Evolutionary conservation across 495 filamentous ascomycete genomes (phyloP).

Genomic region (Neurospora tetraspora): DNA sequence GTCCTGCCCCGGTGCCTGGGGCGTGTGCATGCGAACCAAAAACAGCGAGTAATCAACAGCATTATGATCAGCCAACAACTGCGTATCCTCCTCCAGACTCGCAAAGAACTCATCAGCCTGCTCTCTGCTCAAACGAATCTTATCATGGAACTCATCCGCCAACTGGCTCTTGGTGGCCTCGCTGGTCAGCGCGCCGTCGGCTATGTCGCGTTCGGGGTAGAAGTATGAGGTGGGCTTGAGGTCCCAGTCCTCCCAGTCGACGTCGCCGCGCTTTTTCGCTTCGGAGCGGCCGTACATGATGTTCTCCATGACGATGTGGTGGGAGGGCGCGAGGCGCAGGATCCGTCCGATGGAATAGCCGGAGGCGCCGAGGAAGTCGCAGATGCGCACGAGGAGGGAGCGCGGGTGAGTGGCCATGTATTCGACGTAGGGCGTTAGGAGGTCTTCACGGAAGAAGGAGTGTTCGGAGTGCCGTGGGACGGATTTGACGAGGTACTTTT

Average conservation of each 20-base stretch:
- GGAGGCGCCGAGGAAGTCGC: slow-evolving; percentile 49
- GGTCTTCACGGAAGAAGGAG: slow-evolving; percentile 54
- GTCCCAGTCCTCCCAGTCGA: slow-evolving; percentile 58
- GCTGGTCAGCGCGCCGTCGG: slow-evolving; percentile 46
- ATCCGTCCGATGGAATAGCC: slow-evolving; percentile 44
- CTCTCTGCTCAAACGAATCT: slow-evolving; percentile 41
- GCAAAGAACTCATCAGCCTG: slow-evolving; percentile 42
- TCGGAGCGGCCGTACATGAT: slow-evolving; percentile 44
- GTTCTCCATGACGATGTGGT: slow-evolving; percentile 69
- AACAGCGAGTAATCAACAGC: slow-evolving; percentile 64
- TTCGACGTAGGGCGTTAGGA: slow-evolving; percentile 48
- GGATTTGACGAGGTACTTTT: slow-evolving; percentile 55
- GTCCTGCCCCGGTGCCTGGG: slow-evolving; percentile 7
- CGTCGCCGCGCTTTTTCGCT: slow-evolving; percentile 27
- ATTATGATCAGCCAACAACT: slow-evolving; percentile 47
- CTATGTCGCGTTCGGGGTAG: slow-evolving; percentile 58
- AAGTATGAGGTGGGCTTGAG: slow-evolving; percentile 64
- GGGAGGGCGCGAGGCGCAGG: slow-evolving; percentile 45
- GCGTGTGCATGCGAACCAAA: slow-evolving; percentile 41
- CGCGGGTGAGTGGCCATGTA: slow-evolving; percentile 48
- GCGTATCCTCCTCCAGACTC: slow-evolving; percentile 46
- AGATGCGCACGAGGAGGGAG: slow-evolving; percentile 57
- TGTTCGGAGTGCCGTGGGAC: slow-evolving; percentile 57
- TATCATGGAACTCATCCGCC: slow-evolving; percentile 55
- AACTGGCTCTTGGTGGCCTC: slow-evolving; percentile 49